These are phyloP conservation scores for Botrytis medusae DNA, from an alignment of 2,329 filamentous ascomycete genomes.

Conservation along the genomic window DNA sequence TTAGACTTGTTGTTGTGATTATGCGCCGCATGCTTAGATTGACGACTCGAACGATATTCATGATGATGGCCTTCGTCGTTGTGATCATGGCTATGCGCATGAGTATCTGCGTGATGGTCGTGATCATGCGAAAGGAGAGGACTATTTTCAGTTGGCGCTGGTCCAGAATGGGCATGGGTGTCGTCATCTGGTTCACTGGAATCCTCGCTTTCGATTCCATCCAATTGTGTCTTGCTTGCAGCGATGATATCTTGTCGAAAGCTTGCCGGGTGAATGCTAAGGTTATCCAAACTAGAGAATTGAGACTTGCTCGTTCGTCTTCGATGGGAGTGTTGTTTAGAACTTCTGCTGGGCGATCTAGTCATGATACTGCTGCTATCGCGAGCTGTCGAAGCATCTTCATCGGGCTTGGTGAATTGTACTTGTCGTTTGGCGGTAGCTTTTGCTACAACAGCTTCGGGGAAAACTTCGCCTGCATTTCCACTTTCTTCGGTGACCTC, in stretches of 20 bases:
- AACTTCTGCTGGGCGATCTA: constrained; percentile 29
- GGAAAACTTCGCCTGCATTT: constrained; percentile 60
- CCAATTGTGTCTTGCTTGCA: constrained; percentile 64
- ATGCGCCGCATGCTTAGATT: constrained; percentile 64
- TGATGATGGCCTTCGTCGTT: constrained; percentile 22
- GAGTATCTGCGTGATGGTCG: background rate
- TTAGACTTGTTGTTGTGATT: constrained; percentile 74
- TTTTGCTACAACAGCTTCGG: constrained; percentile 59
- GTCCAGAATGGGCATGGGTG: constrained; percentile 33
- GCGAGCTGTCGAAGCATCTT: constrained; percentile 33
- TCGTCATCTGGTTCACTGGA: constrained; percentile 45
- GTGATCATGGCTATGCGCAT: constrained; percentile 27
- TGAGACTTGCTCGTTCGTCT: constrained; percentile 46
- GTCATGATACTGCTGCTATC: constrained; percentile 24
- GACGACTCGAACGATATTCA: constrained; percentile 26
- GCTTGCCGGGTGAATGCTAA: constrained; percentile 82
- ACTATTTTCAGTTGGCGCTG: constrained; percentile 41
- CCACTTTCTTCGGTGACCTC: constrained; percentile 54
- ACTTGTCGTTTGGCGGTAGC: constrained; percentile 32
- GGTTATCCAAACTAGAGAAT: constrained; percentile 66
- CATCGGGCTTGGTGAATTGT: constrained; percentile 36
- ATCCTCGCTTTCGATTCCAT: constrained; percentile 57
- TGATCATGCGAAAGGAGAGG: constrained; percentile 30
- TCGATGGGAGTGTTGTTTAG: constrained; percentile 29
- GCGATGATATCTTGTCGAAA: constrained; percentile 92